Conservation (phyloP, 163 green algal genomes). For the Coccomyxa subellipsoidea region DNA sequence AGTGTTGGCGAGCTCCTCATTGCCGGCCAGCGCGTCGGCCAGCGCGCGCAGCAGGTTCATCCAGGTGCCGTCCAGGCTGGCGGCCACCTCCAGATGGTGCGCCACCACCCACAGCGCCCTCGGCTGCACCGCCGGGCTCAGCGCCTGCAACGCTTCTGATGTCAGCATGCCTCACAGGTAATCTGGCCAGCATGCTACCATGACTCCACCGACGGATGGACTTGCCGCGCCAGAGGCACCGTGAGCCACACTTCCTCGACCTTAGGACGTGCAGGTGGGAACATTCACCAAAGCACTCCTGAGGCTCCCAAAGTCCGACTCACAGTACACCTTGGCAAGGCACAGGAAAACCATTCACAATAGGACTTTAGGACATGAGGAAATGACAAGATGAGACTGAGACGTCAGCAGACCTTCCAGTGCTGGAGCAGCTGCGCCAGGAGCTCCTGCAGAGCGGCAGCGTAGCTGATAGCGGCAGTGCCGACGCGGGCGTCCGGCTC, state of each 20-base stretch:
- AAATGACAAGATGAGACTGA: not conserved
- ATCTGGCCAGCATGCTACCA: not conserved
- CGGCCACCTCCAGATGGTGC: conserved; percentile 48
- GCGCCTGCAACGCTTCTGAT: not conserved
- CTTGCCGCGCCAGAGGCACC: no score
- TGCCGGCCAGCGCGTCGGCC: conserved; percentile 13
- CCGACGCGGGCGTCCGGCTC: conserved; percentile 10
- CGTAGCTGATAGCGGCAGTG: not conserved
- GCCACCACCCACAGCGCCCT: conserved; percentile 58
- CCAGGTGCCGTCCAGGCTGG: conserved; percentile 32
- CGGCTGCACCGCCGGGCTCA: conserved; percentile 46
- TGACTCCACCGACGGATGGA: not conserved
- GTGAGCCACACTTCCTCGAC: no score
- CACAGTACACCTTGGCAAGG: no score
- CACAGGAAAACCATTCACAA: not conserved
- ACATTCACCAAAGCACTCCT: no score
- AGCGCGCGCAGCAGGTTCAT: conserved; percentile 27
- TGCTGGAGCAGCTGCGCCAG: conserved; percentile 29
- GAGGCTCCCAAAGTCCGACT: no score
- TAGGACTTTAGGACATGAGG: no score
- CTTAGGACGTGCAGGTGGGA: no score
- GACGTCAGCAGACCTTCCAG: conserved; percentile 23
- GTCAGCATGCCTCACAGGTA: not conserved
- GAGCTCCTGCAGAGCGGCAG: conserved; percentile 26
- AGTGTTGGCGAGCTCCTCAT: not conserved